Base-by-base conservation (phyloP, 2,329 filamentous ascomycete species). In the Hypomyces perniciosus region DNA sequence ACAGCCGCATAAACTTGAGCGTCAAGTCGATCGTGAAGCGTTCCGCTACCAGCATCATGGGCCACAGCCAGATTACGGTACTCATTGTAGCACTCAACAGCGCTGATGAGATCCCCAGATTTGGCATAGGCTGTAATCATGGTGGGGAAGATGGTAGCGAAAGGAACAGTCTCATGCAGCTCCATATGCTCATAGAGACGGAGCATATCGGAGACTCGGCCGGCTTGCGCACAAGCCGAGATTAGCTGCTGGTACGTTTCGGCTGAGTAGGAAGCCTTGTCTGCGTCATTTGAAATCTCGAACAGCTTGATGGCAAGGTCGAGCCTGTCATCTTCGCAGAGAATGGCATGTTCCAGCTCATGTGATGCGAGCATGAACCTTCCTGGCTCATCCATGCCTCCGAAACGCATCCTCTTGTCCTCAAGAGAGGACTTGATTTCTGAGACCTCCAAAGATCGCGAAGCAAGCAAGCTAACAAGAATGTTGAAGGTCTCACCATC, bases 121-220 rank as follows among this genome's bases (percentile, higher is more conserved):
- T 81, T 80, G 54, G 89, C 89, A 64, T 96, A 97, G 1, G 91
- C 90, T n/a, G 87, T 84, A 66, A 99, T 96, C 88, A 99, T 96
- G 13, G 85, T 80, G 1, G 90, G 87, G 70, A 96, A 97, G 47
- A 92, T 88, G 42, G 86, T 83, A 5, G 90, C 85, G 52, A 86
- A 84, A 0, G 92, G 89, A 12, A 81, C 79, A 26, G 89, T 80
- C 51, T 84, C 84, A 59, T 80, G 84, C 34, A 79, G 73, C 68
- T 96, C 90, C 90, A 97, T 95, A 67, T 97, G 90, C 57, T 88
- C 85, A 62, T 92, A 96, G 20, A 97, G 79, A 53, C 85, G 83
- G 33, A 95, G 83, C 91, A 99, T 97, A 54, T 95, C 89, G 41
- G 87, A 81, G 8, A 95, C 79, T 38, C 85, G 85, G 30, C 89